Percentiles rank a stretch among this genome's conserved stretches.
phyloP scores from a whole-genome alignment of 2,329 filamentous ascomycete genomes.

The Talaromyces piceae region DNA sequence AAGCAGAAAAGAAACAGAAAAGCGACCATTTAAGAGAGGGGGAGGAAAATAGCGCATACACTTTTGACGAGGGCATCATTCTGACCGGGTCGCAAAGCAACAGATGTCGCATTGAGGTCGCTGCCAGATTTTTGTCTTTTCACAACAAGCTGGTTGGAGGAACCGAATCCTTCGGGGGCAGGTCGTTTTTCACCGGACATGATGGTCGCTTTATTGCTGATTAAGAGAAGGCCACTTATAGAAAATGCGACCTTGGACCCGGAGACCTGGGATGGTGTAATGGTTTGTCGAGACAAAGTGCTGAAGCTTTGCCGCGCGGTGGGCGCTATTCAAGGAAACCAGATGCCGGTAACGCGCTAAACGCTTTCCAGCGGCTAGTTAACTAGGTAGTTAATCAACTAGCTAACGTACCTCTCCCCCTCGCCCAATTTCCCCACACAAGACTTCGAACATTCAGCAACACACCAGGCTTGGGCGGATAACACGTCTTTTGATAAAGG shows the following conservation, averaged over 20 bases:
- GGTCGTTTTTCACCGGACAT: conserved; percentile 93
- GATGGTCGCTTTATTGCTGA: conserved; percentile 13
- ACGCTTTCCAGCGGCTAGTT: conserved; percentile 13
- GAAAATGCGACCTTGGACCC: not conserved
- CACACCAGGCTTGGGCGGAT: not conserved
- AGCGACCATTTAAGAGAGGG: too few species aligned
- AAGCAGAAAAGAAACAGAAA: not conserved
- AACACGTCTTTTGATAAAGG: too few species aligned
- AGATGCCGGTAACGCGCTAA: conserved; percentile 16
- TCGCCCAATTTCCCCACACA: conserved; percentile 1
- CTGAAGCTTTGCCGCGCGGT: not conserved
- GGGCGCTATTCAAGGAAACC: not conserved
- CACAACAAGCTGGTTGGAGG: conserved; percentile 66
- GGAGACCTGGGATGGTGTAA: not conserved
- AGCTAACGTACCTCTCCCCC: not conserved
- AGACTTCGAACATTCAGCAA: not conserved
- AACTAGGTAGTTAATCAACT: too few species aligned
- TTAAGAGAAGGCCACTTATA: not conserved
- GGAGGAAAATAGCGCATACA: too few species aligned
- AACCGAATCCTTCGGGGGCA: conserved; percentile 73
- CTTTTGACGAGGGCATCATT: conserved; percentile 60
- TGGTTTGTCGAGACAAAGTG: not conserved
- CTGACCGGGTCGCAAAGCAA: conserved; percentile 48
- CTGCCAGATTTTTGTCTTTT: conserved; percentile 76
- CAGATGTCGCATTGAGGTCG: conserved; percentile 50